A percentile compares a stretch with the other conserved stretches of the same genome.
phyloP scores from a whole-genome alignment of 2,329 filamentous ascomycete species.

The Diaporthe batatas region DNA sequence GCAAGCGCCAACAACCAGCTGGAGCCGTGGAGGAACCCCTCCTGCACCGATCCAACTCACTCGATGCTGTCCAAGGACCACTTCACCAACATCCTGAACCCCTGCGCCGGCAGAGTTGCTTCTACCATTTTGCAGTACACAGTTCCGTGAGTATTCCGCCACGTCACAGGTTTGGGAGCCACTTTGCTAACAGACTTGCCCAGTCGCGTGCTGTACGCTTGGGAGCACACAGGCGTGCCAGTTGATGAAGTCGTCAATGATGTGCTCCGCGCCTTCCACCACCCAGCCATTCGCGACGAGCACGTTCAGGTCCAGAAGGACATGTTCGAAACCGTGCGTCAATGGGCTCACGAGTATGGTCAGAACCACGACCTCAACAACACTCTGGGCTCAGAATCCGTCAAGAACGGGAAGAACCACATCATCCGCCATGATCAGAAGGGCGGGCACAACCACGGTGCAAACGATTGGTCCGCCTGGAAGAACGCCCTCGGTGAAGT shows the following conservation, averaged over 20 bases:
- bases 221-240: slow-evolving; percentile 87
- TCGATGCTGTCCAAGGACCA: slow-evolving; percentile 89
- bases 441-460: slow-evolving; percentile 47
- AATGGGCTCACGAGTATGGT: slow-evolving; percentile 80
- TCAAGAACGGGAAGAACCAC: slow-evolving; percentile 87
- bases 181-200: slow-evolving; percentile 44
- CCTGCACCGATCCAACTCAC: slow-evolving; percentile 83
- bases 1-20: slow-evolving; percentile 81
- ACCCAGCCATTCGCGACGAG: slow-evolving; percentile 85
- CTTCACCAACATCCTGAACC: slow-evolving; percentile 83
- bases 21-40: slow-evolving; percentile 83
- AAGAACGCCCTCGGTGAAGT: slow-evolving; percentile 50
- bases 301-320: slow-evolving; percentile 82
- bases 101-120: slow-evolving; percentile 80
- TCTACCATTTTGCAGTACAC: slow-evolving; percentile 86
- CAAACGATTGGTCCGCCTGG: slow-evolving; percentile 52
- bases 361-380: slow-evolving; percentile 78
- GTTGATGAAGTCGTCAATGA: slow-evolving; percentile 88
- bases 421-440: slow-evolving; percentile 56
- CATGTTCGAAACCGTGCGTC: slow-evolving; percentile 89
- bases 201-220: slow-evolving; percentile 87
- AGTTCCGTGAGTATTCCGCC: slow-evolving; percentile 72
- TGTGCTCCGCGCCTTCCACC: slow-evolving; percentile 87
- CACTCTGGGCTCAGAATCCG: slow-evolving; percentile 85
- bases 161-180: not conserved